Evolutionary conservation across 371 early-diverging fungal species (phyloP).

Genomic region (Mortierella polycephala): DNA sequence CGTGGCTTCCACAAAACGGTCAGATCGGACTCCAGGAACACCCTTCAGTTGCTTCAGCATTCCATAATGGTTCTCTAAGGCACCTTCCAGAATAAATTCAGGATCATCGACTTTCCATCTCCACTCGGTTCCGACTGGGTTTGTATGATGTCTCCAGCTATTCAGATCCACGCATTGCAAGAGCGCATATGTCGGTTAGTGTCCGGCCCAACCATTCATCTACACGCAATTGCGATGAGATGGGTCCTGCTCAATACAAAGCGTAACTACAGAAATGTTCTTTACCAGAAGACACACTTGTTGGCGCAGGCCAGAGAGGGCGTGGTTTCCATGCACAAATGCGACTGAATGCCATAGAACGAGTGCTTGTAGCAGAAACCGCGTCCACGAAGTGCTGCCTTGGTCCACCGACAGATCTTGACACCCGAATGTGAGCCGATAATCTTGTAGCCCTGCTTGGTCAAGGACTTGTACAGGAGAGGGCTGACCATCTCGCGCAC

Average conservation of each 20-base stretch:
- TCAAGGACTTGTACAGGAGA: slow-evolving; percentile 75
- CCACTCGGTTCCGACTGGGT: slow-evolving; percentile 83
- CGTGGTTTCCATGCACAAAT: slow-evolving; percentile 78
- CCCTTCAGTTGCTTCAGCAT: slow-evolving; percentile 87
- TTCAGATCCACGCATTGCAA: background rate
- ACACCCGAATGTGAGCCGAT: slow-evolving; percentile 84
- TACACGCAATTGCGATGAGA: too few relatives aligned
- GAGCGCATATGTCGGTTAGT: background rate
- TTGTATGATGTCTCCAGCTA: slow-evolving; percentile 83
- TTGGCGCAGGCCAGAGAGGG: slow-evolving; percentile 85
- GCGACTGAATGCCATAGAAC: slow-evolving; percentile 75
- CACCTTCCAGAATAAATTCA: slow-evolving; percentile 77
- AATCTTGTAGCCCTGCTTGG: slow-evolving; percentile 86
- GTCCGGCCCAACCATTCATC: too few relatives aligned
- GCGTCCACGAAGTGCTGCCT: slow-evolving; percentile 78
- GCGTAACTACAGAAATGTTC: background rate
- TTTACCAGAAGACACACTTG: slow-evolving; percentile 80
- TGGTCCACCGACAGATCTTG: slow-evolving; percentile 89
- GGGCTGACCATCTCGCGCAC: slow-evolving; percentile 84
- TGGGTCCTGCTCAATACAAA: too few relatives aligned
- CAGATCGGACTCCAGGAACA: slow-evolving; percentile 81
- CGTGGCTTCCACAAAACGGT: slow-evolving; percentile 80
- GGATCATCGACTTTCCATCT: slow-evolving; percentile 85
- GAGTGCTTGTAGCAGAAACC: slow-evolving; percentile 88
- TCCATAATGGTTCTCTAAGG: slow-evolving; percentile 79